Evolutionary conservation across 1,284 basidiomycete species (phyloP).

Genomic region (Trichosporon asahii): DNA sequence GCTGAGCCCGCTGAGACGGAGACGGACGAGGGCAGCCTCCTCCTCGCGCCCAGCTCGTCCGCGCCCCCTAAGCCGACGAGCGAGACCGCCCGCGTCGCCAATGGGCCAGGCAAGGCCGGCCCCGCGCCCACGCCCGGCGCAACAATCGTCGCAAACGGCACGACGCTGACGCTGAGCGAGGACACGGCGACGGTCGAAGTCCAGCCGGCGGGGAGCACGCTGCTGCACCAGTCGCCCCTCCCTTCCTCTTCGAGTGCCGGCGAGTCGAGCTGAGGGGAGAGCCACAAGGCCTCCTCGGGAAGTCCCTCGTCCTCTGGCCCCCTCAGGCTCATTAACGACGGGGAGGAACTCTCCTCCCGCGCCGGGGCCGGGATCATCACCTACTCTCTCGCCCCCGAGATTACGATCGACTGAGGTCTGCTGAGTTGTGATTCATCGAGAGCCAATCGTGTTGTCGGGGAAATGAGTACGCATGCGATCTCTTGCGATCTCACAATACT

Average conservation of each 20-base stretch:
- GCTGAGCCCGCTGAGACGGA: too few relatives aligned
- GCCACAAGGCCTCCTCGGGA: neutral
- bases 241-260: too few relatives aligned
- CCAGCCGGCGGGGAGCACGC: neutral
- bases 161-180: neutral
- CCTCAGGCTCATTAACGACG: slow-evolving; percentile 1
- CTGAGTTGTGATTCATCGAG: too few relatives aligned
- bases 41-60: neutral
- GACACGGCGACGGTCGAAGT: neutral
- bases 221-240: neutral
- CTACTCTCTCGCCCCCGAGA: too few relatives aligned
- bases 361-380: neutral
- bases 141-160: slow-evolving; percentile 1
- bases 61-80: neutral
- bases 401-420: too few relatives aligned
- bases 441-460: too few relatives aligned
- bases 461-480: too few relatives aligned
- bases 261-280: too few relatives aligned
- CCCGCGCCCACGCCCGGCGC: neutral
- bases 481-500: too few relatives aligned
- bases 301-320: neutral
- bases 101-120: neutral
- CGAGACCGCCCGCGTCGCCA: neutral
- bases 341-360: neutral
- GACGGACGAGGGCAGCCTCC: neutral